Evolutionary conservation across 2,329 filamentous ascomycete species (phyloP).

Genomic region (Fusarium vanettenii): DNA sequence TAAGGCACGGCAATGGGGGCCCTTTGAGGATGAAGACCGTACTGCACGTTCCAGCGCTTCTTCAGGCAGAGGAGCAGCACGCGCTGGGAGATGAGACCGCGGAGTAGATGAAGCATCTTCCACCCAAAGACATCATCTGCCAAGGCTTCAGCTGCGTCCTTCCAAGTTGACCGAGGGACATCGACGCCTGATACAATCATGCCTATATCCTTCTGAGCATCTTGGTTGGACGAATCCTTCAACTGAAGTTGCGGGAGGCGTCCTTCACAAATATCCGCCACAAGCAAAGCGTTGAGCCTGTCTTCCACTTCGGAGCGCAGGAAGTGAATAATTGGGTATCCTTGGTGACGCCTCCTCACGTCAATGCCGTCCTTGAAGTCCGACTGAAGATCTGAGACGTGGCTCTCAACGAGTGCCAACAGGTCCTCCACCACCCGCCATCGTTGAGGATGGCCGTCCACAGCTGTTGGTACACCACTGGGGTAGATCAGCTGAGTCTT

Average conservation of each 20-base stretch:
- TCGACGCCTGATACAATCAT: background rate
- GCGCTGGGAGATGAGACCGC: slow-evolving; percentile 69
- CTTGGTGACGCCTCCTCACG: slow-evolving; percentile 52
- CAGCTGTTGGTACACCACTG: slow-evolving; percentile 56
- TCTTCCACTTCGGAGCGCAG: slow-evolving; percentile 61
- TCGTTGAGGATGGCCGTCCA: slow-evolving; percentile 65
- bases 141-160: slow-evolving; percentile 31
- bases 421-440: slow-evolving; percentile 60
- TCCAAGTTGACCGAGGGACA: background rate
- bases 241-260: slow-evolving; percentile 24
- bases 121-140: slow-evolving; percentile 49
- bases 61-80: slow-evolving; percentile 69
- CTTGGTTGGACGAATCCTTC: background rate
- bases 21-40: slow-evolving; percentile 65
- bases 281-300: slow-evolving; percentile 53
- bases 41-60: slow-evolving; percentile 76
- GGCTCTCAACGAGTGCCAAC: slow-evolving; percentile 53
- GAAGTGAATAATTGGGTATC: slow-evolving; percentile 69
- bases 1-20: slow-evolving; percentile 75
- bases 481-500: slow-evolving; percentile 70
- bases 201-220: background rate
- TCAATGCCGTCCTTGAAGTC: slow-evolving; percentile 59
- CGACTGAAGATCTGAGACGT: slow-evolving; percentile 51
- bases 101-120: slow-evolving; percentile 62
- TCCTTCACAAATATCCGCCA: slow-evolving; percentile 54